These are phyloP conservation scores for Aspergillus asperescens DNA, from an alignment of 495 filamentous ascomycete species.

Conservation along the genomic window DNA sequence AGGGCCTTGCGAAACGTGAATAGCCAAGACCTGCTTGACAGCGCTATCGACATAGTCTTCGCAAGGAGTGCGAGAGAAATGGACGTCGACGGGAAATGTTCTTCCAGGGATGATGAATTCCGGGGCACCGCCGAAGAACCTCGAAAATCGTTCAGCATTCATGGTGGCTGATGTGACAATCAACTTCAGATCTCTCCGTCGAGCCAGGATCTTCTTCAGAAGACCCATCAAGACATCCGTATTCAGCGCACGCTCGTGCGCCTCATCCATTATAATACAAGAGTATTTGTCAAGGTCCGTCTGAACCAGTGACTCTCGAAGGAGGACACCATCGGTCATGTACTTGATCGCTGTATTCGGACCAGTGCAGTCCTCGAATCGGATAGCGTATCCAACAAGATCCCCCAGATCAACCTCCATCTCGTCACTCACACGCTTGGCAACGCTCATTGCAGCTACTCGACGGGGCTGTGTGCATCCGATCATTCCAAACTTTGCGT, in stretches of 20 bases:
- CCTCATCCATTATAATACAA: conserved; percentile 99
- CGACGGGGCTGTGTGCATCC: conserved; percentile 92
- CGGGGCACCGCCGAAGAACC: conserved; percentile 96
- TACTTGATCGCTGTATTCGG: conserved; percentile 96
- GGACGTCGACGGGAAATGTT: conserved; percentile 95
- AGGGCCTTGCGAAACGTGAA: conserved; percentile 85
- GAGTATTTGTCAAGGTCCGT: conserved; percentile 94
- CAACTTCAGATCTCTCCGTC: conserved; percentile 86
- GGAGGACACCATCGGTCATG: conserved; percentile 96
- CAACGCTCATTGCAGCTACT: conserved; percentile 98
- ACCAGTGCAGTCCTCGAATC: conserved; percentile 97
- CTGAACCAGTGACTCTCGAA: conserved; percentile 89
- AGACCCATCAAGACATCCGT: conserved; percentile 97
- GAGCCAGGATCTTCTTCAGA: conserved; percentile 90
- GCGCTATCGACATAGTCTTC: conserved; percentile 98
- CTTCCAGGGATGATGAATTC: conserved; percentile 96
- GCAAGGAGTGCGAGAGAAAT: conserved; percentile 91
- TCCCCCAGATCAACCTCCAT: conserved; percentile 95
- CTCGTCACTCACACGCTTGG: conserved; percentile 96
- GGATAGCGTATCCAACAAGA: conserved; percentile 92
- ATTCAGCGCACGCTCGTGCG: conserved; percentile 93
- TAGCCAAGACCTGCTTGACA: conserved; percentile 94
- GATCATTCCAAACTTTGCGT: conserved; percentile 80
- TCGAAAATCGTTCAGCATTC: conserved; percentile 94
- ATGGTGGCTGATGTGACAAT: conserved; percentile 99